phyloP scores from a whole-genome alignment of 2,329 filamentous ascomycete genomes.

The Pseudopyricularia javanii region DNA sequence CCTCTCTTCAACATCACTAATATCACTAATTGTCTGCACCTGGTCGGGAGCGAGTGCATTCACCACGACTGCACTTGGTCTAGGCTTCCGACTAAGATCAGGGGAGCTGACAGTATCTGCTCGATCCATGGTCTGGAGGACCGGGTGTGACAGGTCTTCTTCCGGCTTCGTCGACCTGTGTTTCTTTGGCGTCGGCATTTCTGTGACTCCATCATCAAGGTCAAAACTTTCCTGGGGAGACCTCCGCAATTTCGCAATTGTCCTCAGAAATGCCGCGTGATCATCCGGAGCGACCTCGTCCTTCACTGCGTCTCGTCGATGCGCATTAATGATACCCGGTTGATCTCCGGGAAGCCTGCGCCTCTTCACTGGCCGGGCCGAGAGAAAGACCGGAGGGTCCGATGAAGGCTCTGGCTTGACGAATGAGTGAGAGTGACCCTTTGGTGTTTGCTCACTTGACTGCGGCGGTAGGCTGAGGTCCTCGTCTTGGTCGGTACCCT shows the following conservation, averaged over 20 bases:
- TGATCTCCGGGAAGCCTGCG: constrained; percentile 22
- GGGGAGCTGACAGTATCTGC: neutral
- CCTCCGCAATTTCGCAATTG: constrained; percentile 14
- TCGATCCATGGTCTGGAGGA: neutral
- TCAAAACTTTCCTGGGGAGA: constrained; percentile 46
- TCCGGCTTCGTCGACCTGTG: constrained; percentile 7
- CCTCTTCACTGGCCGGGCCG: constrained; percentile 35
- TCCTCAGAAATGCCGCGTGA: neutral
- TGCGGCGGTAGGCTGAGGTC: neutral
- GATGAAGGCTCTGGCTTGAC: constrained; percentile 43
- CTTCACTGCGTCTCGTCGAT: constrained; percentile 25
- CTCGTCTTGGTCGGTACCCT: neutral
- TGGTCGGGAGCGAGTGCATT: neutral
- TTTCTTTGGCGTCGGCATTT: constrained; percentile 30
- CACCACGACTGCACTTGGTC: neutral
- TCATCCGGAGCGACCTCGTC: constrained; percentile 16
- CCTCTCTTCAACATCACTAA: neutral
- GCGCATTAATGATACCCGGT: constrained; percentile 4
- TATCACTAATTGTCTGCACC: neutral
- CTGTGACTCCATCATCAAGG: constrained; percentile 29
- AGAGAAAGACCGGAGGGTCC: constrained; percentile 37
- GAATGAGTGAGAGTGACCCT: neutral
- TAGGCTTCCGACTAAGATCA: neutral
- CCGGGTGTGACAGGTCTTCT: neutral
- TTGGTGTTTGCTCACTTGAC: neutral